Conservation (phyloP, 495 filamentous ascomycete genomes). For the Penicillium goetzii region DNA sequence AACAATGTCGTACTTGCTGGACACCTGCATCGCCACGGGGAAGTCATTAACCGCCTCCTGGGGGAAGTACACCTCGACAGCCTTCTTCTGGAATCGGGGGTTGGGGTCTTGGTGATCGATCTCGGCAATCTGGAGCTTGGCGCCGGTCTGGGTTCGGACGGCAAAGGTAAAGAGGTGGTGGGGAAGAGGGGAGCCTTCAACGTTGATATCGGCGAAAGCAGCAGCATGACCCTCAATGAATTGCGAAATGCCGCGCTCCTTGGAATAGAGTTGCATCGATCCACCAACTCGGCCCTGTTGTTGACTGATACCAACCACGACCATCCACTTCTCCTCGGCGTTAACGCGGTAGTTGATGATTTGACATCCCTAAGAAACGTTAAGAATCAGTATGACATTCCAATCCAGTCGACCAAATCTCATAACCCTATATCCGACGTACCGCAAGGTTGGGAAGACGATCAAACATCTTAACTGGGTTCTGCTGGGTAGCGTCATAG, state of each 20-base stretch:
- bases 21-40: conserved; percentile 97
- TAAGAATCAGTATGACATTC: neutral
- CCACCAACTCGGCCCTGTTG: conserved; percentile 92
- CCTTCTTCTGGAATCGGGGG: conserved; percentile 87
- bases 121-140: conserved; percentile 97
- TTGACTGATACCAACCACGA: conserved; percentile 92
- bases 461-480: conserved; percentile 89
- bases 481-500: conserved; percentile 73
- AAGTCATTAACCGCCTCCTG: conserved; percentile 94
- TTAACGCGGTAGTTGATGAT: conserved; percentile 99
- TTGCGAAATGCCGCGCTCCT: conserved; percentile 93
- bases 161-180: conserved; percentile 97
- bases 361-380: conserved; percentile 72
- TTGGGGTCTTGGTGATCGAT: conserved; percentile 91
- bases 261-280: conserved; percentile 95
- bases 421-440: conserved; percentile 38
- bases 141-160: conserved; percentile 81
- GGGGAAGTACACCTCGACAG: conserved; percentile 97
- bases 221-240: conserved; percentile 97
- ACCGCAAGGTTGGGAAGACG: conserved; percentile 86
- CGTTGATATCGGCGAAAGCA: conserved; percentile 84
- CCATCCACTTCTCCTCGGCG: conserved; percentile 97
- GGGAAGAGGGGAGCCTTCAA: conserved; percentile 86
- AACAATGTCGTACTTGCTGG: conserved; percentile 90
- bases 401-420: neutral